Percentiles rank a stretch among this genome's conserved stretches.
Evolutionary conservation across 2,329 filamentous ascomycete genomes (phyloP).

Genomic region (Calonectria multiphialidica): DNA sequence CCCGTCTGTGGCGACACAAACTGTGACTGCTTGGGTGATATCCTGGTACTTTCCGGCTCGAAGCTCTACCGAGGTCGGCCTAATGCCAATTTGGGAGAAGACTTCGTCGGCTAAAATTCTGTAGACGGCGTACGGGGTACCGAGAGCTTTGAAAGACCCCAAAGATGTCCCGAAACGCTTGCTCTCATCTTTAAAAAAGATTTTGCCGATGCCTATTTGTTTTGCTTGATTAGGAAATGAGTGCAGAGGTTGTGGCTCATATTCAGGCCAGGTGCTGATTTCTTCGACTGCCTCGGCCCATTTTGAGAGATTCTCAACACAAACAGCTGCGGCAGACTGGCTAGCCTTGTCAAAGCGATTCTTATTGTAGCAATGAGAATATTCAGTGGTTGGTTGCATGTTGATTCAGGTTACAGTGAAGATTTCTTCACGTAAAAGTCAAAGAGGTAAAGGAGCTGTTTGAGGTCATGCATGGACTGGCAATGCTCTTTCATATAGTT

Average conservation of each 20-base stretch:
- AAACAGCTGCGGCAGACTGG: background rate
- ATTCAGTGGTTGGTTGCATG: background rate
- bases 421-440: too few species aligned
- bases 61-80: slow-evolving; percentile 19
- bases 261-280: slow-evolving; percentile 30
- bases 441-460: too few species aligned
- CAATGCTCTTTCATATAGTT: too few species aligned
- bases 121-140: slow-evolving; percentile 31
- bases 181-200: slow-evolving; percentile 32
- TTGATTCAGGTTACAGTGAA: background rate
- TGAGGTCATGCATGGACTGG: too few species aligned
- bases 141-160: slow-evolving; percentile 31
- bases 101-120: slow-evolving; percentile 27
- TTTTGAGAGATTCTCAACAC: slow-evolving; percentile 22
- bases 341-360: background rate
- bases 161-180: slow-evolving; percentile 22
- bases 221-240: slow-evolving; percentile 18
- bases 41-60: slow-evolving; percentile 20
- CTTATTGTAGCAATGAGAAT: background rate
- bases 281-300: slow-evolving; percentile 27
- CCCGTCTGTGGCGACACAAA: slow-evolving; percentile 32
- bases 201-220: slow-evolving; percentile 10
- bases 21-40: slow-evolving; percentile 24
- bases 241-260: slow-evolving; percentile 24
- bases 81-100: background rate